Conservation (phyloP, 805 yeast species). For the Yarrowia sp. region DNA sequence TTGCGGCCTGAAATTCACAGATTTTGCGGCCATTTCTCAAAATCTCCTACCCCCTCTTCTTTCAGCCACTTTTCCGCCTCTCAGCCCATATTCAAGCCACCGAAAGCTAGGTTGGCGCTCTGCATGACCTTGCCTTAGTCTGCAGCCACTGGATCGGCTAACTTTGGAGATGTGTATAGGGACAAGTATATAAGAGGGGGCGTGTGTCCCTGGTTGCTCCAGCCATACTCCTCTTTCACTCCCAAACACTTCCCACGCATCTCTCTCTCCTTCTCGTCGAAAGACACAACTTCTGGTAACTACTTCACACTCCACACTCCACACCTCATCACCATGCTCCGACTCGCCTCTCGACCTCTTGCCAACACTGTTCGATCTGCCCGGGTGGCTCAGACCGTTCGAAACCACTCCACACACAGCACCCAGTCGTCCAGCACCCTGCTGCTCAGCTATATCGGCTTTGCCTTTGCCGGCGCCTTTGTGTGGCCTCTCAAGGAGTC, state of each 20-base stretch:
- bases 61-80: not conserved
- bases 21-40: not conserved
- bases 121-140: constrained; percentile 24
- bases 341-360: constrained; percentile 10
- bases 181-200: constrained; percentile 8
- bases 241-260: not conserved
- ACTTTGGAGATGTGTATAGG: constrained; percentile 16
- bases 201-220: not conserved
- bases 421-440: constrained; percentile 23
- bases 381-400: not conserved
- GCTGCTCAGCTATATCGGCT: constrained; percentile 23
- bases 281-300: not conserved
- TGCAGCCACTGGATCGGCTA: constrained; percentile 35
- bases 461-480: constrained; percentile 35
- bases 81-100: constrained; percentile 33
- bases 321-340: constrained; percentile 1
- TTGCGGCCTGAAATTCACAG: too few species aligned
- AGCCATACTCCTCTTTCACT: not conserved
- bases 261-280: too few species aligned
- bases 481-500: constrained; percentile 38
- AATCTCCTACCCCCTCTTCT: not conserved
- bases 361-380: constrained; percentile 3
- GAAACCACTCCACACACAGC: constrained; percentile 29
- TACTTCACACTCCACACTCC: not conserved
- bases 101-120: constrained; percentile 3